A percentile compares a stretch with the other conserved stretches of the same genome.
Conservation (phyloP, 805 yeast genomes). For the Sugiyamaella marilandica region DNA sequence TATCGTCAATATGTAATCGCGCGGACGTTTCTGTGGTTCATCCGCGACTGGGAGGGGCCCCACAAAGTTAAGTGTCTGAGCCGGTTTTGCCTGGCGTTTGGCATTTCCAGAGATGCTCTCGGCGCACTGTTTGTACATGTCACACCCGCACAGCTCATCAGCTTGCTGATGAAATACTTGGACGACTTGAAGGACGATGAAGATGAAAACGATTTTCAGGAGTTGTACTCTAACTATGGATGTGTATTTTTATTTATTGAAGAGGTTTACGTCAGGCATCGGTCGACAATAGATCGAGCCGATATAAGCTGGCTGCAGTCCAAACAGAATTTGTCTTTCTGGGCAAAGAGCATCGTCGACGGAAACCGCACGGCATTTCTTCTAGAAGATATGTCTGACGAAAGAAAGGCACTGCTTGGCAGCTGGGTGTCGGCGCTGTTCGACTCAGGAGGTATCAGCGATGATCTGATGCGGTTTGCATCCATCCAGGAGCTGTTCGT, state of each 20-base stretch:
- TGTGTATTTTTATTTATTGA: constrained; percentile 47
- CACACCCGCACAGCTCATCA: constrained; percentile 41
- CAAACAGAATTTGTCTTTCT: constrained; percentile 2
- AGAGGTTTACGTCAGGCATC: constrained; percentile 37
- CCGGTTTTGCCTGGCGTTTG: constrained; percentile 49
- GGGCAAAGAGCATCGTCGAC: constrained; percentile 4
- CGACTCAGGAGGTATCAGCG: constrained; percentile 80
- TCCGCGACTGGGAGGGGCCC: constrained; percentile 36
- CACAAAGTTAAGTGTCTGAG: constrained; percentile 44
- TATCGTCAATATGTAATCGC: constrained; percentile 45
- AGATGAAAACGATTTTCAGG: constrained; percentile 59
- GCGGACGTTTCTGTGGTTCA: constrained; percentile 28
- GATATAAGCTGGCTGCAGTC: constrained; percentile 2
- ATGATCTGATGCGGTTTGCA: constrained; percentile 66
- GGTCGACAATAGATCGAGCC: constrained; percentile 17
- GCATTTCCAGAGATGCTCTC: constrained; percentile 40
- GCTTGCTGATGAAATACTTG: constrained; percentile 46
- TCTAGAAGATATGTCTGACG: constrained; percentile 20
- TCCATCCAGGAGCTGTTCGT: constrained; percentile 62
- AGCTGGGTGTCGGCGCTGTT: constrained; percentile 81
- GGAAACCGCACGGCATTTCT: not conserved
- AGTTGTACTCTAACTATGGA: constrained; percentile 64
- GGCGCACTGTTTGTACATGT: constrained; percentile 42
- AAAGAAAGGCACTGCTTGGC: constrained; percentile 37
- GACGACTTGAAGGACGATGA: constrained; percentile 46